Conservation (phyloP, 2,329 filamentous ascomycete species). For the Fusarium bactridioides region DNA sequence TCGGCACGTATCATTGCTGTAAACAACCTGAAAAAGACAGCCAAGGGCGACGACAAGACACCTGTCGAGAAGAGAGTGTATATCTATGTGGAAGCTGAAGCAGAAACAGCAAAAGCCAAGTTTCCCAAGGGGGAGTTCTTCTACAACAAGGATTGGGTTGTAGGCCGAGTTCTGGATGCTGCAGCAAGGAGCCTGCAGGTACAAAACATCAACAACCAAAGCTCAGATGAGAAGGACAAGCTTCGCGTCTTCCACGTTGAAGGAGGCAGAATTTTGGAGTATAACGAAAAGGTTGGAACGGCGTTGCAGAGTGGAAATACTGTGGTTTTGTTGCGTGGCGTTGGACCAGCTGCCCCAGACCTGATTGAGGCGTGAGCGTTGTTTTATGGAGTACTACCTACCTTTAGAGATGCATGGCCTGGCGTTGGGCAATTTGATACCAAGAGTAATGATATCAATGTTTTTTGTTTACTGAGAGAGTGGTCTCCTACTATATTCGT, state of each 20-base stretch:
- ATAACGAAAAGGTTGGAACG: conserved; percentile 82
- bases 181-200: conserved; percentile 81
- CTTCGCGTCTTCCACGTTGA: conserved; percentile 93
- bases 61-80: conserved; percentile 87
- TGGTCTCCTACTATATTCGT: not conserved
- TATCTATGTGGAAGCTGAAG: conserved; percentile 87
- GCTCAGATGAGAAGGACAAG: conserved; percentile 77
- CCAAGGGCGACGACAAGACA: conserved; percentile 88
- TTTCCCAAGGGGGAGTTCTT: conserved; percentile 83
- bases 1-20: conserved; percentile 73
- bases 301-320: conserved; percentile 84
- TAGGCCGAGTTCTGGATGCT: conserved; percentile 81
- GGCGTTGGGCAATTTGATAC: conserved; percentile 29
- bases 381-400: not conserved
- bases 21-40: conserved; percentile 82
- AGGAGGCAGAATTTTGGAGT: conserved; percentile 84
- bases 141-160: conserved; percentile 86
- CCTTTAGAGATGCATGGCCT: conserved; percentile 23
- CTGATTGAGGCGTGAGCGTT: conserved; percentile 62
- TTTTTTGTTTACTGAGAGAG: not conserved
- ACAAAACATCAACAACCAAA: conserved; percentile 83
- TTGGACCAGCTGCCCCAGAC: conserved; percentile 76
- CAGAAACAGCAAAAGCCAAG: conserved; percentile 83
- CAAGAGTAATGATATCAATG: not conserved
- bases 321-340: conserved; percentile 84